phyloP scores from a whole-genome alignment of 2,329 filamentous ascomycete genomes.

The Hypoxylon sp. region DNA sequence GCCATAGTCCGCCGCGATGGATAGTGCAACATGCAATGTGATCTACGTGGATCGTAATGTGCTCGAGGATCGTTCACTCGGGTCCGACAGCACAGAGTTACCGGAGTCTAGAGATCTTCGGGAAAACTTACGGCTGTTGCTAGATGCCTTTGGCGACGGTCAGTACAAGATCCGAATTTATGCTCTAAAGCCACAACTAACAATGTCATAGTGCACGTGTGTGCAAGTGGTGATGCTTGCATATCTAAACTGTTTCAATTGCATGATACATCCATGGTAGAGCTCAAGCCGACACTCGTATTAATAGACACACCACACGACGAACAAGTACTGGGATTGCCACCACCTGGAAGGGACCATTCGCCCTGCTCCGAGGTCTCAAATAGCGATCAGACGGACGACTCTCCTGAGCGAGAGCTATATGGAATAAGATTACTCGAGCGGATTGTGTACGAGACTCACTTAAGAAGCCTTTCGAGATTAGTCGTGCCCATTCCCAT shows the following conservation, averaged over 20 bases:
- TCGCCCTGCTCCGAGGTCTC: conserved; percentile 59
- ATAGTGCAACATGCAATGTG: conserved; percentile 68
- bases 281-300: conserved; percentile 68
- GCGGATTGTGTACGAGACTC: conserved; percentile 69
- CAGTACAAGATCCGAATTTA: conserved; percentile 42
- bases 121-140: conserved; percentile 62
- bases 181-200: conserved; percentile 12
- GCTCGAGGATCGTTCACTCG: conserved; percentile 60
- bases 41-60: conserved; percentile 71
- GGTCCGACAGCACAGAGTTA: conserved; percentile 48
- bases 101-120: conserved; percentile 54
- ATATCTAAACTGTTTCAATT: conserved; percentile 66
- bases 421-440: conserved; percentile 69
- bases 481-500: conserved; percentile 69
- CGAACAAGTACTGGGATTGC: conserved; percentile 57
- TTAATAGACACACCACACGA: conserved; percentile 68
- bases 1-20: conserved; percentile 68
- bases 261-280: conserved; percentile 64
- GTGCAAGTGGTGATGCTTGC: conserved; percentile 65
- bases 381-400: conserved; percentile 55
- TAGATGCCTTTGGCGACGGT: conserved; percentile 70
- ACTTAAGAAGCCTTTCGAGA: conserved; percentile 67
- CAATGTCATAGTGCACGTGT: conserved; percentile 63
- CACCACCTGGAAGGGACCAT: conserved; percentile 56
- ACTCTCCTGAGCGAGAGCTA: conserved; percentile 61